These are phyloP conservation scores for Omphalea diandra DNA, from an alignment of 441 rosid genomes.

Conservation along the genomic window DNA sequence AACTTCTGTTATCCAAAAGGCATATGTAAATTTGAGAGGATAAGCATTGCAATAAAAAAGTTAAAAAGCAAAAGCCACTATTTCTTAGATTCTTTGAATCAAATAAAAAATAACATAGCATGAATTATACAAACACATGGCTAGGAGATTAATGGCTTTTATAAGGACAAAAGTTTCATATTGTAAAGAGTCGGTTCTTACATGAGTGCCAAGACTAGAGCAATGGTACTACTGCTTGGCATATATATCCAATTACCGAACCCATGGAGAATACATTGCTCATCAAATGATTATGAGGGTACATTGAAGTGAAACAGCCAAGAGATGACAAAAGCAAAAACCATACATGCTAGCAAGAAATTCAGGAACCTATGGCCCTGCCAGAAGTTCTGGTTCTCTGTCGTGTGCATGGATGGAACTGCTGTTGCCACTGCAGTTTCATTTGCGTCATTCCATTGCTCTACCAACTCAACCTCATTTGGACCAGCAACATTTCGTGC, in stretches of 20 bases:
- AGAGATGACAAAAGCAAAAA: slow-evolving; percentile 55
- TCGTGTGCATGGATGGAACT: slow-evolving; percentile 18
- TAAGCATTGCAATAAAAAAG: neutral
- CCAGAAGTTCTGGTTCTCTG: slow-evolving; percentile 41
- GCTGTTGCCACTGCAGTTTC: slow-evolving; percentile 19
- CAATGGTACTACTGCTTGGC: neutral
- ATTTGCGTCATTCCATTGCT: slow-evolving; percentile 32
- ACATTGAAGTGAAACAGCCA: slow-evolving; percentile 57
- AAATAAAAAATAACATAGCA: neutral
- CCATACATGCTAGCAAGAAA: slow-evolving; percentile 60
- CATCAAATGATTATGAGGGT: slow-evolving; percentile 30
- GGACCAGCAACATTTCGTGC: slow-evolving; percentile 45
- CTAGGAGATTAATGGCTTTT: neutral
- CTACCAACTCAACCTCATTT: slow-evolving; percentile 29
- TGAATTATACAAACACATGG: slow-evolving; percentile 21
- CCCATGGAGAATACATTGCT: neutral
- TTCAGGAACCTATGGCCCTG: slow-evolving; percentile 52
- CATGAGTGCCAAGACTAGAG: neutral
- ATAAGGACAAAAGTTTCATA: neutral
- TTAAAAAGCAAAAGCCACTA: neutral
- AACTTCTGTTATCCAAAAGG: neutral
- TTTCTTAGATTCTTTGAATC: neutral
- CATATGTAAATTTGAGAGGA: neutral
- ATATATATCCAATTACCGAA: slow-evolving; percentile 10
- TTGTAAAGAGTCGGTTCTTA: slow-evolving; percentile 14